A percentile compares a stretch with the other conserved stretches of the same genome.
These are phyloP conservation scores for Rosa hybrid DNA, from an alignment of 331 rosid genomes.

Conservation along the genomic window DNA sequence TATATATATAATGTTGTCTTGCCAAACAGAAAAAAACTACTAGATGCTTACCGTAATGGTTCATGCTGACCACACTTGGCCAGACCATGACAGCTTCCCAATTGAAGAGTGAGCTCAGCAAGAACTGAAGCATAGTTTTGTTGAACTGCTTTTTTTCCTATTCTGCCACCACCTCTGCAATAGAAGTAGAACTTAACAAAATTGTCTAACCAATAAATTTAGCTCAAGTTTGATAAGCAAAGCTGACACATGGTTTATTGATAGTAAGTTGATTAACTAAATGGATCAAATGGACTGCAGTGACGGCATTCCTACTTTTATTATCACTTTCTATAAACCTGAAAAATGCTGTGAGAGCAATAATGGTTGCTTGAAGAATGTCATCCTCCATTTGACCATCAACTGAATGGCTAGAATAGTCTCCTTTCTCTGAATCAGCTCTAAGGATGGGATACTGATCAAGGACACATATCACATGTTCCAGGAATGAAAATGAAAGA, in stretches of 20 bases:
- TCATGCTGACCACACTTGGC: slow-evolving; percentile 74
- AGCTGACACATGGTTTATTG: not conserved
- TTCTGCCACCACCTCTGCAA: slow-evolving; percentile 98
- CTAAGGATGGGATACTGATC: slow-evolving; percentile 66
- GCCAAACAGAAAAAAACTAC: not conserved
- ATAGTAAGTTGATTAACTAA: not conserved
- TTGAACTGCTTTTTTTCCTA: slow-evolving; percentile 91
- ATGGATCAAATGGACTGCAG: not conserved
- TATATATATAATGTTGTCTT: not conserved
- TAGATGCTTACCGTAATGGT: slow-evolving; percentile 64
- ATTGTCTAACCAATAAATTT: slow-evolving; percentile 21
- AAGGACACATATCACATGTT: slow-evolving; percentile 75
- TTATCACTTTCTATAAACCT: slow-evolving; percentile 46
- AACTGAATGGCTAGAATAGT: slow-evolving; percentile 49
- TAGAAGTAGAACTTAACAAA: slow-evolving; percentile 23
- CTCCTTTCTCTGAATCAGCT: slow-evolving; percentile 63
- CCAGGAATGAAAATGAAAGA: slow-evolving; percentile 81
- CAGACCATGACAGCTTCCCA: slow-evolving; percentile 89
- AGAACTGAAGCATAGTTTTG: slow-evolving; percentile 91
- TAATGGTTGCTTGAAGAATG: slow-evolving; percentile 77
- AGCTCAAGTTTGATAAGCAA: slow-evolving; percentile 19
- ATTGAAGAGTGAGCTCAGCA: slow-evolving; percentile 87
- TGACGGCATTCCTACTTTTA: not conserved
- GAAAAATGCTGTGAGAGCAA: slow-evolving; percentile 93
- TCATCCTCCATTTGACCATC: slow-evolving; percentile 65